phyloP scores from a whole-genome alignment of 495 filamentous ascomycete species.

The Talaromyces wortmannii region DNA sequence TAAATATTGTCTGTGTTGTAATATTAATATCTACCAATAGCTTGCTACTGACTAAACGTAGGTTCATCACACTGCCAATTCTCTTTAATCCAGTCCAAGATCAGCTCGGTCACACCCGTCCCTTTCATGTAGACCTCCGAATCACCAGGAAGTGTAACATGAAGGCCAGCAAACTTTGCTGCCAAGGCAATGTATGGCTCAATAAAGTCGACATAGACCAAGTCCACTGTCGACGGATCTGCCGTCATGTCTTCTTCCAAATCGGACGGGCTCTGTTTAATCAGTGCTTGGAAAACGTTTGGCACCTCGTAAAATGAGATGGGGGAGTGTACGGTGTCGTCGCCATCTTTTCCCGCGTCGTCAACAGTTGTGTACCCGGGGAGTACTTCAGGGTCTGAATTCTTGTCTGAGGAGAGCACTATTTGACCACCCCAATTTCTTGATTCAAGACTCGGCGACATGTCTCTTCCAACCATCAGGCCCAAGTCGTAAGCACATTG shows the following conservation, averaged over 20 bases:
- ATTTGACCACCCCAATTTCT: slow-evolving; percentile 5
- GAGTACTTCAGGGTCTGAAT: slow-evolving; percentile 32
- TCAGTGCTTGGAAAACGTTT: slow-evolving; percentile 68
- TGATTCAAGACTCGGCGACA: background rate
- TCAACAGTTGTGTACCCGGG: slow-evolving; percentile 88
- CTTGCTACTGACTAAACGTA: background rate
- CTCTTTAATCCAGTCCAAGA: slow-evolving; percentile 69
- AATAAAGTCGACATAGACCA: slow-evolving; percentile 90
- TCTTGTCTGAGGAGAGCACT: slow-evolving; percentile 13
- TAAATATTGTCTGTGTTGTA: too few relatives aligned
- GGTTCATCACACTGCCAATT: slow-evolving; percentile 54
- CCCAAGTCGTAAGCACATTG: slow-evolving; percentile 16
- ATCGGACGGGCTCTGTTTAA: slow-evolving; percentile 20
- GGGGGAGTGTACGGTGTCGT: slow-evolving; percentile 77
- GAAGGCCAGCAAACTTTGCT: slow-evolving; percentile 57
- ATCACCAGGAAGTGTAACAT: slow-evolving; percentile 44
- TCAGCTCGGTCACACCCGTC: slow-evolving; percentile 62
- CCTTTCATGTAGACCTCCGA: slow-evolving; percentile 60
- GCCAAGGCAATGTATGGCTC: slow-evolving; percentile 71
- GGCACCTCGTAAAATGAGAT: slow-evolving; percentile 73
- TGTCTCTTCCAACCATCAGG: slow-evolving; percentile 2
- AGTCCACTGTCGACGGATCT: slow-evolving; percentile 63
- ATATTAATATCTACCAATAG: too few relatives aligned
- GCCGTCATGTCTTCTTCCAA: slow-evolving; percentile 14
- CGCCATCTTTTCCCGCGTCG: slow-evolving; percentile 77